Evolutionary conservation across 2,329 filamentous ascomycete genomes (phyloP), one percentile per base, ranked within the genome.

Genomic region (Monilinia laxa): DNA sequence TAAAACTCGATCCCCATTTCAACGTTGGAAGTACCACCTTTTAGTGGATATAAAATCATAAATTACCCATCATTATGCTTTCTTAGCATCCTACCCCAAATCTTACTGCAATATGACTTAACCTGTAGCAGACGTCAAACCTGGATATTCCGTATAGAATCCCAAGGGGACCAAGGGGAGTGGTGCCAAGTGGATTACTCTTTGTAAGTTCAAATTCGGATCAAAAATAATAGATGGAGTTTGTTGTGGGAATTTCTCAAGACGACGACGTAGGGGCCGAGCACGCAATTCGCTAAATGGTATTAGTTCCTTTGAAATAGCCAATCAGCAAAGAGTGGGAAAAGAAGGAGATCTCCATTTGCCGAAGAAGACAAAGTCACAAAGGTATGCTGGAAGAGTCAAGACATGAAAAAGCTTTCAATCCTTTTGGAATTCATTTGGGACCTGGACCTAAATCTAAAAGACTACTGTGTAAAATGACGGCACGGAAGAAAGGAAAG

Each of bases 261-360:
- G 42, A 35, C 20, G 28, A 49, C 57, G 57, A 60, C 57, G 45
- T 60, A 51, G 45, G 31, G 49, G 28, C 12, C 28, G 57, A 60
- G 57, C 57, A 60, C 57, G 57, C 57, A 51, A 60, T 60, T 60
- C 57, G 57, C 57, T 59, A 59, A 59, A 47, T 9, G 14, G 56
- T 12, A 47, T 51, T 51, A 49, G 57, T 60, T 60, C 23, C 47
- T 38, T 20, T 3, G 23, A 38, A 40, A 18, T 1, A 9, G 16
- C 31, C 45, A 60, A 51, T 49, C 35, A 60, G 57, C 12, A 51
- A 23, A 42, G 25, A 60, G 35, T 28, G 28, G 45, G 51, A 60
- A 9, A 38, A 23, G 42, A 51, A 38, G 58, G 58, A 35, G 58
- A 38, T 51, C 28, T 51, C 20, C 57, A 59, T 25, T 35, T 47